Base-by-base conservation (phyloP, 2,329 filamentous ascomycete species). In the Neoarthrinium moseri region DNA sequence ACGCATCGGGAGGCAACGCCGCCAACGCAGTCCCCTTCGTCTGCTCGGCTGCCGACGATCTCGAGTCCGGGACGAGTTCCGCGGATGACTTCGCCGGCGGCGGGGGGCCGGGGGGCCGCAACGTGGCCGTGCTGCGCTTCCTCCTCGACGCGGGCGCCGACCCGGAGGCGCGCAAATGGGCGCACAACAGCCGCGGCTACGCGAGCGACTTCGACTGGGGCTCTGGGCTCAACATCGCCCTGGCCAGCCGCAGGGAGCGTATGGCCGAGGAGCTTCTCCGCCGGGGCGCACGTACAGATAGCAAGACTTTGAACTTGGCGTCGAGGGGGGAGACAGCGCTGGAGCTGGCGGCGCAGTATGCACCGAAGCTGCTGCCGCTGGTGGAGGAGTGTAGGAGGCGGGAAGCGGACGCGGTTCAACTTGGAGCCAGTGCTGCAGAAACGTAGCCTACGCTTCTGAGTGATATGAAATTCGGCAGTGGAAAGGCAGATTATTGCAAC, bases 181-280 rank as follows among this genome's bases (percentile, higher is more conserved):
- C 41, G 5, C 49, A 51, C 24, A 51, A 48, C 22, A n/a, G 17
- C 23, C 26, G 41, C 2, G 46, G 46, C 33, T 46, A 43, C 24
- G 37, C 33, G 13, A 46, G 32, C 21, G 49, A 46, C 24, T 51
- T 51, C 29, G 49, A 51, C 41, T 46, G 41, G 42, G 46, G 46
- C n/a, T 48, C 40, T 27, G 42, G 30, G 6, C 37, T 51, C 24
- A 51, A 51, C 21, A 35, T 24, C 5, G 38, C 49, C n/a, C 37
- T 51, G 15, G 27, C 43, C 8, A 43, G 36, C 34, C 22, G 46
- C 15, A 24, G 32, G 21, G 24, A 20, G 20, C 27, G 37, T 7
- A 24, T 51, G 33, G 49, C 49, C 3, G 46, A 48, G 15, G 49
- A 51, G 15, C 43, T 51, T 22, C 46, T 43, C 18, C 37, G 42